phyloP scores from a whole-genome alignment of 2,329 filamentous ascomycete species.

The Myriosclerotinia curreyana region DNA sequence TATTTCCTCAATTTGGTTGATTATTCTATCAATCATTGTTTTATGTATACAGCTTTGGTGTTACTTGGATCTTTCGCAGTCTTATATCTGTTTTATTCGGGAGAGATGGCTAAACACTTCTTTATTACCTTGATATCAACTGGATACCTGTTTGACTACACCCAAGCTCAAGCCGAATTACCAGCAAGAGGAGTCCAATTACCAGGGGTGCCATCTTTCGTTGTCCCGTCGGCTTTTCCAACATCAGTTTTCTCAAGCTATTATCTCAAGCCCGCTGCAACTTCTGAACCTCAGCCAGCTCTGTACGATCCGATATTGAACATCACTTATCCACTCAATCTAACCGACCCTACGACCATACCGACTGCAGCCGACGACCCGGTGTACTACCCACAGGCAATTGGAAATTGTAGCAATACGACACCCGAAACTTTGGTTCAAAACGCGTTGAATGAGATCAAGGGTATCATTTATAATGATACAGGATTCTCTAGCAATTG shows the following conservation, averaged over 20 bases:
- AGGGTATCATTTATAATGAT: constrained; percentile 43
- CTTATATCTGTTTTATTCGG: background rate
- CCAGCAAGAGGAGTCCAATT: constrained; percentile 20
- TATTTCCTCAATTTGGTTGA: background rate
- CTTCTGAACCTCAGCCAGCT: constrained; percentile 52
- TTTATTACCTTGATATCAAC: background rate
- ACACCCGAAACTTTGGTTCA: constrained; percentile 45
- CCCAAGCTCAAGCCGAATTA: background rate
- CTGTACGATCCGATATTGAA: constrained; percentile 54
- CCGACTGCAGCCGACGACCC: constrained; percentile 50
- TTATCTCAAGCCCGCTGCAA: constrained; percentile 45
- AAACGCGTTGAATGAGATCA: constrained; percentile 45
- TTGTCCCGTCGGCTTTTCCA: constrained; percentile 49
- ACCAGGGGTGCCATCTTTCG: constrained; percentile 42
- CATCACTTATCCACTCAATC: constrained; percentile 51
- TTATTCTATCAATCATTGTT: background rate
- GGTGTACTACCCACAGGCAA: constrained; percentile 48
- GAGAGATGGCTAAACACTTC: constrained; percentile 12
- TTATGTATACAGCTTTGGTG: background rate
- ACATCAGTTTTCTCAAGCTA: constrained; percentile 51
- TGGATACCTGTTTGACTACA: background rate
- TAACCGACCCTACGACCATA: constrained; percentile 53
- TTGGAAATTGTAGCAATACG: constrained; percentile 45
- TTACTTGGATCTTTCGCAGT: background rate
- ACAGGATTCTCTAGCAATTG: constrained; percentile 45